Base-by-base conservation (phyloP, 2,329 filamentous ascomycete genomes). In the Penicillium sp. region DNA sequence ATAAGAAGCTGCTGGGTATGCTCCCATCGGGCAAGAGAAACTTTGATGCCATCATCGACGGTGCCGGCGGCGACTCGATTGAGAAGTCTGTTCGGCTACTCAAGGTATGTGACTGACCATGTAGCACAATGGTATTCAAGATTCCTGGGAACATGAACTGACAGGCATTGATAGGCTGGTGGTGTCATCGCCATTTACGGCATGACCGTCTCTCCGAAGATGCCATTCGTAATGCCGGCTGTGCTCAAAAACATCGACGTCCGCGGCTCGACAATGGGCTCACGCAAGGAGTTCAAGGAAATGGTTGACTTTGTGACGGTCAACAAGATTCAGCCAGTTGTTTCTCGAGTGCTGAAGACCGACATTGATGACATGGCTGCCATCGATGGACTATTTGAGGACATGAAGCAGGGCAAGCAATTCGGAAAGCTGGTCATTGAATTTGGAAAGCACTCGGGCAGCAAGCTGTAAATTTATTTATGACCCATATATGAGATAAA, bases 391-490 rank as follows among this genome's bases (percentile, higher is more conserved):
- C 75, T 97, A 54, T 98, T 96, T 73, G 88, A 91, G 42, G 92
- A 96, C 53, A 96, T 98, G 86, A 91, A 90, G 73, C 85, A 86
- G 5, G 91, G 89, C 0, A 87, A 80, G 63, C 94, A 98, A 76
- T 96, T 98, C 80, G 95, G 94, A 11, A 98, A 98, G 78, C 76
- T 98, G 68, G 92, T 97, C 1, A 86, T 97, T 65, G 86, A 91
- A 68, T 84, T 93, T 68, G 82, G 75, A 35, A 75, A 74, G 53
- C 55, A 67, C 22, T 60, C 69, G 4, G 72, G 69, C 54, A 78
- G 76, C 65, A 79, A 78, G 70, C 65, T 79, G 62, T 78, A 68
- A 70, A 61, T 50, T 22, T 14, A 61, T 50, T 22, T 14, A 43
- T 45, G 38, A 51, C 20, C 22, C 22, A 8, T 41, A 28, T n/a